Conservation (phyloP, 805 yeast species). For the Saturnispora hagleri region DNA sequence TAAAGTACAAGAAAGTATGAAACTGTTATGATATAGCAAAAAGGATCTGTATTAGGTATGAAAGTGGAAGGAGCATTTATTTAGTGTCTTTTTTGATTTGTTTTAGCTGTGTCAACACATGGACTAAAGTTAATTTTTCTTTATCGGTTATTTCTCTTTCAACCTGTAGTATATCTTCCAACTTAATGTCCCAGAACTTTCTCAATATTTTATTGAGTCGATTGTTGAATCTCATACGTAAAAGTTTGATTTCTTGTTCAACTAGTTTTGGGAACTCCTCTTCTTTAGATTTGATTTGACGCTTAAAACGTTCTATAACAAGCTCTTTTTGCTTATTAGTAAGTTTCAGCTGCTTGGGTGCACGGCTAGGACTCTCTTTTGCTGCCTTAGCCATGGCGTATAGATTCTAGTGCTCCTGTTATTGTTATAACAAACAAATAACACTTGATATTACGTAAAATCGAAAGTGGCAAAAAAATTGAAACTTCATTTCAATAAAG, state of each 20-base stretch:
- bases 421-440: background rate
- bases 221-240: constrained; percentile 28
- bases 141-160: constrained; percentile 33
- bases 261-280: constrained; percentile 11
- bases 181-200: constrained; percentile 39
- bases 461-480: constrained; percentile 4
- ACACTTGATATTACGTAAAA: constrained; percentile 1
- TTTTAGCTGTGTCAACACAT: constrained; percentile 24
- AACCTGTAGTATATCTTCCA: constrained; percentile 34
- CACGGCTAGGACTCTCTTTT: background rate
- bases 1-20: background rate
- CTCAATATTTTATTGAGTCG: constrained; percentile 39
- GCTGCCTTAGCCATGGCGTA: background rate
- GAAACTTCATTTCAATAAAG: background rate
- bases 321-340: constrained; percentile 31
- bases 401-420: background rate
- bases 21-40: background rate
- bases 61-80: background rate
- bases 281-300: constrained; percentile 16
- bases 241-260: constrained; percentile 23
- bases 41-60: background rate
- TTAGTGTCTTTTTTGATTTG: background rate
- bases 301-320: constrained; percentile 25
- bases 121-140: constrained; percentile 19
- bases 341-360: constrained; percentile 10